Evolutionary conservation across 208 protist species (phyloP).

Genomic region (Wallacemonas collosoma): DNA sequence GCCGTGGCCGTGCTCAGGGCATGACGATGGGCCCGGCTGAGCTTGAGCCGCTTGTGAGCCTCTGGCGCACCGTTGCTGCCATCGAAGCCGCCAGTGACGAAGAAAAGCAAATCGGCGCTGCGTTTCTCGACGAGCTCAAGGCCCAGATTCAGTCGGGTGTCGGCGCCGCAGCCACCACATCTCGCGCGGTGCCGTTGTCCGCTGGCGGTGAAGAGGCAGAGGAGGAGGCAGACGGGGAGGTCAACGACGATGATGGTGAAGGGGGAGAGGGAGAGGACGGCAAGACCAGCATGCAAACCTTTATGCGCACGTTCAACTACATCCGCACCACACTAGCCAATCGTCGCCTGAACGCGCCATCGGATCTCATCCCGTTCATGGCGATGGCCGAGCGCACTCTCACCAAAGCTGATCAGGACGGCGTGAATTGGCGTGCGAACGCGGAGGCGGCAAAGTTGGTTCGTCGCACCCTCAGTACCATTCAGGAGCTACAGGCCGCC

Average conservation of each 20-base stretch:
- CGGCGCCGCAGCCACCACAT: neutral
- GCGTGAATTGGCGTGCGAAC: conserved; percentile 32
- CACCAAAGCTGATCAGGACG: conserved; percentile 26
- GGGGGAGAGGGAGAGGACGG: neutral
- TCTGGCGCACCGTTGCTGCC: conserved; percentile 32
- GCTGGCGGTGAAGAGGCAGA: neutral
- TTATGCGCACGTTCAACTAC: conserved; percentile 19
- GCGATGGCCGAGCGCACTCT: conserved; percentile 33
- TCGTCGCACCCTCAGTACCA: conserved; percentile 20
- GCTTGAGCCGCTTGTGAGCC: conserved; percentile 24
- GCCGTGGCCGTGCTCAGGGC: conserved; percentile 17
- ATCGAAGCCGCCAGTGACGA: conserved; percentile 25
- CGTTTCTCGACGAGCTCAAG: conserved; percentile 30
- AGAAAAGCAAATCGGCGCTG: conserved; percentile 25
- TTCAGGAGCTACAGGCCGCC: conserved; percentile 30
- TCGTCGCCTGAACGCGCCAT: conserved; percentile 7
- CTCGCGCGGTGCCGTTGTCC: neutral
- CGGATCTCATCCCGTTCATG: conserved; percentile 39
- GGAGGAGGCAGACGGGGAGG: conserved; percentile 9
- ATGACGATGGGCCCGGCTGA: conserved; percentile 26
- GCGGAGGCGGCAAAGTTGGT: conserved; percentile 27
- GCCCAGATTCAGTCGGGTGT: conserved; percentile 4
- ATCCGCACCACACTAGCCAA: conserved; percentile 14
- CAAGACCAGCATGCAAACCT: conserved; percentile 1
- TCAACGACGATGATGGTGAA: neutral